Base-by-base conservation (phyloP, 441 rosid genomes). In the Euphorbia schlechtendalii region DNA sequence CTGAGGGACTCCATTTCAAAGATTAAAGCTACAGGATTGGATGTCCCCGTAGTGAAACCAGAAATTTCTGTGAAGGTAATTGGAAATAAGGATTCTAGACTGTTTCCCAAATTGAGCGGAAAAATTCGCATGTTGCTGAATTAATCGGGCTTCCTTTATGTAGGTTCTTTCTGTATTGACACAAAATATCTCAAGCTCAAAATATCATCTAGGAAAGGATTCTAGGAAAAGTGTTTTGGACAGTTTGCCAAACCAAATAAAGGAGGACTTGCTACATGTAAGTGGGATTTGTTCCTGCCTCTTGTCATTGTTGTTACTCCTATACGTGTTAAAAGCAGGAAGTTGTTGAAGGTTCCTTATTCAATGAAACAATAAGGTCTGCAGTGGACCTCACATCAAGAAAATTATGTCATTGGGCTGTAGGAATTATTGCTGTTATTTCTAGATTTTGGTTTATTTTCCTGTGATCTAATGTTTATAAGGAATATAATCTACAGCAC, bases 101-200 rank as follows among this genome's bases (percentile, higher is more conserved):
- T 55, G 15, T 46, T 30, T 56, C 28, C 52, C 21, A 4, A 69
- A 52, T 30, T 11, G 5, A 49, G 49, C 17, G 18, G 1, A 28
- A 30, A 48, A 41, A 11, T 59, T 72, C 45, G 62, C 66, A 22
- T 8, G 49, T 58, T 67, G 40, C 13, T 71, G 43, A 63, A n/a
- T 20, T 60, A n/a, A 46, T 13, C 66, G 53, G 24, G 40, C 43
- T 12, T 22, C 25, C 61, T 71, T 71, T 69, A 24, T 77, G 56
- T 76, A 93, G 98, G 98, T 90, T 68, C 82, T 86, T 63, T 80
- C 83, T 72, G 83, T 82, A 28, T 77, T 93, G 82, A 86, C 95
- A 59, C 82, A 71, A 28, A 86, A 80, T 67, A 93, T 90, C 71
- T 84, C 98, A 55, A 87, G 86, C 69, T 85, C 89, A 52, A 90